Conservation (phyloP, 1,284 basidiomycete species). For the Cystobasidiaceae sp. region DNA sequence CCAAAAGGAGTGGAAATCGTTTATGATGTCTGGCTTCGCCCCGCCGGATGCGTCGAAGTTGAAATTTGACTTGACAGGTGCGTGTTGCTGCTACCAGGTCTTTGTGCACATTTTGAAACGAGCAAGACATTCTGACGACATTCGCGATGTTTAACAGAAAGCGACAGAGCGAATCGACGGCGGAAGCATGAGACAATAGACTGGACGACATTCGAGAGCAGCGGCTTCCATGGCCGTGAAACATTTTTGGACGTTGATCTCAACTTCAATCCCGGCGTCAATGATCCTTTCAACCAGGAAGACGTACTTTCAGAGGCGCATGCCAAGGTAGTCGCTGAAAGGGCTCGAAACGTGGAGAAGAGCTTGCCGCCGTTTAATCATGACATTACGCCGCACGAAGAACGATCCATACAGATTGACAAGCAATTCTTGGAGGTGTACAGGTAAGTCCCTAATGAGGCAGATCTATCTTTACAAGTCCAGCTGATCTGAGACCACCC, state of each 20-base stretch:
- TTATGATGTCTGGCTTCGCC: conserved; percentile 41
- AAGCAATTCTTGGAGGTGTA: conserved; percentile 43
- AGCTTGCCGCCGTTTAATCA: conserved; percentile 39
- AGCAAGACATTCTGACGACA: not conserved
- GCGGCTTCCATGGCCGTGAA: conserved; percentile 42
- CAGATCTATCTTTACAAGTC: not conserved
- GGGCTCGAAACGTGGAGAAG: conserved; percentile 23
- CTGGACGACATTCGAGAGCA: conserved; percentile 42
- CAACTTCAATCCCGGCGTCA: conserved; percentile 39
- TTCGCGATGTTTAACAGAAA: conserved; percentile 33
- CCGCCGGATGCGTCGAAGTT: conserved; percentile 38
- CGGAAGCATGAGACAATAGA: conserved; percentile 40
- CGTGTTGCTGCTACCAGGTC: not conserved
- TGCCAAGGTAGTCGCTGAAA: not conserved
- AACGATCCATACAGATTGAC: conserved; percentile 37
- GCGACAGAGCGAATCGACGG: conserved; percentile 25
- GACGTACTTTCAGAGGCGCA: conserved; percentile 12
- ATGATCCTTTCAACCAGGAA: conserved; percentile 4
- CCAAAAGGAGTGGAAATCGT: conserved; percentile 44
- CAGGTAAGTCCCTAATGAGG: conserved; percentile 22
- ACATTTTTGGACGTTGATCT: conserved; percentile 40
- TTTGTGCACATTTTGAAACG: not conserved
- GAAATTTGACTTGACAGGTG: conserved; percentile 41
- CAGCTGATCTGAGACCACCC: not conserved
- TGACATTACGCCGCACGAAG: conserved; percentile 41